Evolutionary conservation across 192 early-diverging fungal species (phyloP).

Genomic region (Pilobolus umbonatus): DNA sequence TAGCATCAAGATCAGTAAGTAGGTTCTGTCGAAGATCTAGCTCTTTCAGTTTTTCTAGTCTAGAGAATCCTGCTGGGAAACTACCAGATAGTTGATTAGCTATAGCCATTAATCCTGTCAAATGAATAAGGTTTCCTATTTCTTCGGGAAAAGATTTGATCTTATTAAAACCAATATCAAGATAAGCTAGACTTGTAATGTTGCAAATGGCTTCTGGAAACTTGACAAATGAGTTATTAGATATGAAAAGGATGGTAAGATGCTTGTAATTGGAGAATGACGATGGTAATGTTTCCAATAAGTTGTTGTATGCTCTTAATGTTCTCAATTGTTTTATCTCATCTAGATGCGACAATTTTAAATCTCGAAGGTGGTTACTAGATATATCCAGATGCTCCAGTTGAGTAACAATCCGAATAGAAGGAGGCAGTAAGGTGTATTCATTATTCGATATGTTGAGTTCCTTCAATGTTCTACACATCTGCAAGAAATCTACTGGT

Average conservation of each 20-base stretch:
- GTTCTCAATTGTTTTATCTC: constrained; percentile 52
- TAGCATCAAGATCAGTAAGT: constrained; percentile 59
- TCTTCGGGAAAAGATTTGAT: constrained; percentile 68
- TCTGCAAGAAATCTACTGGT: constrained; percentile 78
- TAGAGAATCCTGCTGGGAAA: constrained; percentile 56
- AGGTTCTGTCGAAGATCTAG: constrained; percentile 81
- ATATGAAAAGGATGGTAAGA: constrained; percentile 65
- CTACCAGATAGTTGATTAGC: constrained; percentile 70
- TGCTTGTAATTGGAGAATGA: constrained; percentile 48
- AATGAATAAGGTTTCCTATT: constrained; percentile 58
- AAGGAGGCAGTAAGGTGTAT: constrained; percentile 59
- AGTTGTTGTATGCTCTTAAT: constrained; percentile 70
- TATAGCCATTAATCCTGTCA: constrained; percentile 63
- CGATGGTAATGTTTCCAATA: constrained; percentile 62
- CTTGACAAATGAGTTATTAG: constrained; percentile 71
- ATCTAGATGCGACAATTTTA: constrained; percentile 60
- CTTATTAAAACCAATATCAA: constrained; percentile 82
- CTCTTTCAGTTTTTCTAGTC: constrained; percentile 57
- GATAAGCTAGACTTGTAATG: constrained; percentile 55
- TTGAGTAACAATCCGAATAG: constrained; percentile 55
- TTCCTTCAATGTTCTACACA: constrained; percentile 60
- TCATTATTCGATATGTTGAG: constrained; percentile 70
- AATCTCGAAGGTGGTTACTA: constrained; percentile 63
- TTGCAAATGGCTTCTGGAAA: constrained; percentile 66
- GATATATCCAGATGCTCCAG: constrained; percentile 76